phyloP scores from a whole-genome alignment of 2,329 filamentous ascomycete genomes.

The Ophiocordyceps unilateralis region DNA sequence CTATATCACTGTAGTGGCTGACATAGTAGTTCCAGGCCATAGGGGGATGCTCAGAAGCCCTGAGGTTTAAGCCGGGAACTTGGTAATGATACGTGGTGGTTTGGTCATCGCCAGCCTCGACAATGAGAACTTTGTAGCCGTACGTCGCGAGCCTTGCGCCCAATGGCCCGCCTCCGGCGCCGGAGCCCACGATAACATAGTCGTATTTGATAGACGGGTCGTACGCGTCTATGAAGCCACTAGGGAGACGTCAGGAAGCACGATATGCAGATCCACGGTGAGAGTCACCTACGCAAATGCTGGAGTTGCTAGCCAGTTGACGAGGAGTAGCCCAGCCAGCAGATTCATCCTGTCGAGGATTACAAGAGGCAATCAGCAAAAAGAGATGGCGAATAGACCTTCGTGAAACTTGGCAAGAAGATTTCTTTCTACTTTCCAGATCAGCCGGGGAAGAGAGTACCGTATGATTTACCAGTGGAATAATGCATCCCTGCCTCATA shows the following conservation, averaged over 20 bases:
- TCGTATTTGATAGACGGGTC: constrained; percentile 16
- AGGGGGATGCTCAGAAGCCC: constrained; percentile 34
- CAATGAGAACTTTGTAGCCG: constrained; percentile 39
- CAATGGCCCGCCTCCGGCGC: constrained; percentile 40
- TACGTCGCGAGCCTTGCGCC: constrained; percentile 40
- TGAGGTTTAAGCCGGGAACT: constrained; percentile 26
- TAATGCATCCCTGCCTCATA: too few species aligned
- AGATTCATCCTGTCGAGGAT: background rate
- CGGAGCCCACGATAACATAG: constrained; percentile 46
- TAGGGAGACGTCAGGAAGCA: background rate
- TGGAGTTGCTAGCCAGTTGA: background rate
- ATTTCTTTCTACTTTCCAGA: too few species aligned
- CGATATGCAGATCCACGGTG: too few species aligned
- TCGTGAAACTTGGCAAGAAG: background rate
- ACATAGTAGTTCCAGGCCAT: constrained; percentile 48
- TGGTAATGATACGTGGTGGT: constrained; percentile 16
- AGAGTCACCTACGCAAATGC: background rate
- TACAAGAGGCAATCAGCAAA: background rate
- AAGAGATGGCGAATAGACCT: too few species aligned
- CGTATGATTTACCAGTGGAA: too few species aligned
- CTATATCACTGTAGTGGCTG: constrained; percentile 37
- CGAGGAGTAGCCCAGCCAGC: background rate
- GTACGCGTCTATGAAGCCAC: background rate
- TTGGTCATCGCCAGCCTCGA: constrained; percentile 45
- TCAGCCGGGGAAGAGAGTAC: too few species aligned